Percentiles rank a stretch among this genome's conserved stretches.
phyloP scores from a whole-genome alignment of 2,329 filamentous ascomycete genomes.

The Beauveria asiatica region DNA sequence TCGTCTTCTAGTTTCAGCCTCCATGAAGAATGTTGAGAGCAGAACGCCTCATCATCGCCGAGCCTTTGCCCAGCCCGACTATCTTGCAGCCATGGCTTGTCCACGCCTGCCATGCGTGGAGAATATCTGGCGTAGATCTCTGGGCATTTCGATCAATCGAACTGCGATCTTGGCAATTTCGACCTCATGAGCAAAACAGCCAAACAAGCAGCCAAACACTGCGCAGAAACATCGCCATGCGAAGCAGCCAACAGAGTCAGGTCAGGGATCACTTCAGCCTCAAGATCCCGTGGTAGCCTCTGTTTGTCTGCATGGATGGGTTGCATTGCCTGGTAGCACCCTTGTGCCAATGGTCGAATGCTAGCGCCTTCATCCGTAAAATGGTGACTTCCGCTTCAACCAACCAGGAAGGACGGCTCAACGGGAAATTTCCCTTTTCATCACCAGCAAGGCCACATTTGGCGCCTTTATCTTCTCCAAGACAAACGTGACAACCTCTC shows the following conservation, averaged over 20 bases:
- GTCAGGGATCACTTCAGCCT: background rate
- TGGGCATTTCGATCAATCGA: slow-evolving; percentile 3
- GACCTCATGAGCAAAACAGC: background rate
- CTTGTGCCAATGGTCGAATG: background rate
- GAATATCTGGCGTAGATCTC: slow-evolving; percentile 6
- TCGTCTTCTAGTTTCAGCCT: background rate
- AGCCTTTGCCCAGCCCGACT: slow-evolving; percentile 1
- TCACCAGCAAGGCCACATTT: background rate
- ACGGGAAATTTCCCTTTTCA: background rate
- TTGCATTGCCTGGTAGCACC: background rate
- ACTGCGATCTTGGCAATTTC: background rate
- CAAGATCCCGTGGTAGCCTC: background rate
- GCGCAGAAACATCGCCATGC: background rate
- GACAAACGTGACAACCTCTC: background rate
- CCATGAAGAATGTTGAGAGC: background rate
- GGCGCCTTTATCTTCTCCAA: background rate
- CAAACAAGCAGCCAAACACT: background rate
- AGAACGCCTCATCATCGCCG: slow-evolving; percentile 3
- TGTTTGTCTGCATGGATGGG: background rate
- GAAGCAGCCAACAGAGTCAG: background rate
- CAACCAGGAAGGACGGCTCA: background rate
- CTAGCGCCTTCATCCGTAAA: background rate
- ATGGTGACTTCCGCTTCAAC: background rate
- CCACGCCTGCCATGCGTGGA: background rate
- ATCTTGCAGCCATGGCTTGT: slow-evolving; percentile 2